Conservation (phyloP, 1,139 yeast species). For the Geotrichum klebahnii region DNA sequence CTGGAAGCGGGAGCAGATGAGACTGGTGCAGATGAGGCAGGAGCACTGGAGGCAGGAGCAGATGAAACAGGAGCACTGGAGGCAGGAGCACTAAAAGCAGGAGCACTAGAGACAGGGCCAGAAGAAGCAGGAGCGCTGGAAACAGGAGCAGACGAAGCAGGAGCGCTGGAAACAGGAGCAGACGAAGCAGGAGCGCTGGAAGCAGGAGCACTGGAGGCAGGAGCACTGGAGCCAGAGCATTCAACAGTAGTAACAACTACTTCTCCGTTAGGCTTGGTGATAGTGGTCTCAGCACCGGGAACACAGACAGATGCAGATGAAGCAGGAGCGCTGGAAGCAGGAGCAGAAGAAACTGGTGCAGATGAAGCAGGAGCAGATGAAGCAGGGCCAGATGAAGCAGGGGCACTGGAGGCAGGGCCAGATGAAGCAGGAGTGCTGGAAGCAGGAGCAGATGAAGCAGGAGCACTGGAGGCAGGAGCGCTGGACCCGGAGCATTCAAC, state of each 20-base stretch:
- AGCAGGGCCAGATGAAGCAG: too few species aligned
- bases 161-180: neutral
- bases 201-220: conserved; percentile 20
- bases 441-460: neutral
- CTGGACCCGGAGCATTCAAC: neutral
- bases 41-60: neutral
- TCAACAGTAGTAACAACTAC: conserved; percentile 14
- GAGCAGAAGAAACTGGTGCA: neutral
- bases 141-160: conserved; percentile 19
- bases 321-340: neutral
- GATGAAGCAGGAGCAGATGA: too few species aligned
- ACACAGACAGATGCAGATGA: neutral
- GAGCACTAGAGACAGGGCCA: too few species aligned
- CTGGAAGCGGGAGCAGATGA: neutral
- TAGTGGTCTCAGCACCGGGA: neutral
- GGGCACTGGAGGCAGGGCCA: conserved; percentile 2
- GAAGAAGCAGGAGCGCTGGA: conserved; percentile 18
- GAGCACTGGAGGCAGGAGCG: neutral
- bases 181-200: conserved; percentile 7
- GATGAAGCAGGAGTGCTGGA: too few species aligned
- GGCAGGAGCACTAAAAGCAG: neutral
- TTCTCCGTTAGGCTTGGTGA: conserved; percentile 6
- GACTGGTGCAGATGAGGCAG: neutral
- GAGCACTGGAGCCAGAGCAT: conserved; percentile 16
- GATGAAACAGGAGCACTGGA: neutral